Percentiles rank a stretch among this genome's conserved stretches.
phyloP scores from a whole-genome alignment of 352 stramenopile species.

The Globisporangium irregulare region DNA sequence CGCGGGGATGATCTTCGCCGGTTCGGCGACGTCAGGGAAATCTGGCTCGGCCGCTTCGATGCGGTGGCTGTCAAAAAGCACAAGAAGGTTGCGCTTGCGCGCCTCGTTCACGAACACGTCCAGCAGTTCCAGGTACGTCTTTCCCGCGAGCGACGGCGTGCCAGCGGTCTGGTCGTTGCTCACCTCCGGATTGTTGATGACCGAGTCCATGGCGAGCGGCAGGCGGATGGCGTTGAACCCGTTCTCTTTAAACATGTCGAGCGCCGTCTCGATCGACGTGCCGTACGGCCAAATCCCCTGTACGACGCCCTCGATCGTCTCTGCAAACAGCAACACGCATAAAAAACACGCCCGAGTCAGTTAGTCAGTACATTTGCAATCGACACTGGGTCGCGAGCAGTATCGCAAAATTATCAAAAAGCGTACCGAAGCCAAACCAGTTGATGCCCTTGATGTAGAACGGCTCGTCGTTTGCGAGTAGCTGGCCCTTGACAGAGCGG shows the following conservation, averaged over 20 bases:
- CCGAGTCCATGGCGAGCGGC: constrained; percentile 64
- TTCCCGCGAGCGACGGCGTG: constrained; percentile 32
- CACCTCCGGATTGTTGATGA: constrained; percentile 47
- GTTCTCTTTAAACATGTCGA: constrained; percentile 46
- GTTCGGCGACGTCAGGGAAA: constrained; percentile 57
- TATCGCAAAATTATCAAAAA: neutral
- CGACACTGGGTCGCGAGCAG: neutral
- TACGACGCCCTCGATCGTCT: constrained; percentile 55
- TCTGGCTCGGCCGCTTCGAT: constrained; percentile 50
- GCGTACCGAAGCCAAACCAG: constrained; percentile 63
- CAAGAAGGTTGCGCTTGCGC: constrained; percentile 64
- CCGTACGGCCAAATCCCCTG: constrained; percentile 68
- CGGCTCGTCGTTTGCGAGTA: constrained; percentile 49
- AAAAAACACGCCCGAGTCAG: neutral
- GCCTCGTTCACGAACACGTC: constrained; percentile 51
- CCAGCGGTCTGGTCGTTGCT: constrained; percentile 44
- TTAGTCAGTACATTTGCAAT: neutral
- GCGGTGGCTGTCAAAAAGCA: constrained; percentile 69
- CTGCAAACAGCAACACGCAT: constrained; percentile 15
- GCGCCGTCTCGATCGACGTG: constrained; percentile 45
- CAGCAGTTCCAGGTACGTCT: constrained; percentile 62
- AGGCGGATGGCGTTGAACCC: constrained; percentile 62
- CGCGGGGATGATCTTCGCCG: constrained; percentile 51
- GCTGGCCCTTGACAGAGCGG: constrained; percentile 49
- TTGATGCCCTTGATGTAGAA: constrained; percentile 74